Evolutionary conservation across 2,329 filamentous ascomycete species (phyloP), one percentile per base, ranked within the genome.

Genomic region (Grosmannia serpens): DNA sequence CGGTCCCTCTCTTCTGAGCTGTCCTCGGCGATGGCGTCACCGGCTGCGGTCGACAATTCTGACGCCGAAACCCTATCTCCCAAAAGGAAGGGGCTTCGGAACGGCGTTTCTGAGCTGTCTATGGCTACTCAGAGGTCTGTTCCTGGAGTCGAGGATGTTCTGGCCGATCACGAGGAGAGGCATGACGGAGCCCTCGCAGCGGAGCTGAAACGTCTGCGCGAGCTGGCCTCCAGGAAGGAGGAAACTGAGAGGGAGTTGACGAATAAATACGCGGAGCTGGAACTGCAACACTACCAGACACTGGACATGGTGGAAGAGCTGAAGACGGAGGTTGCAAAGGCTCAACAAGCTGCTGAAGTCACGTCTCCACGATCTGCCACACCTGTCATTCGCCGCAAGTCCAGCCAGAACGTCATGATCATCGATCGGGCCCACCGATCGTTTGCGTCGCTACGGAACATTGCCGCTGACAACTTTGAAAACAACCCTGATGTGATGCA

Each of bases 1-100:
- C 90, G 87, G 71, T 96, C 91, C 68, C 86, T 96, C 65, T 96
- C 90, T 64, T 94, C 90, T 75, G 94, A 97, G 75, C 82, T 96
- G 70, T 95, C 89, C 68, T 95, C 87, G 71, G 89, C 83, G 77
- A 83, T 87, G 81, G 88, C 88, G 68, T 89, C 87, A 69, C 83
- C 83, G 65, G 78, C 78, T 66, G 85, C 83, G 63, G 77, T 77
- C 62, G 84, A 86, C 65, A 78, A 80, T 55, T 84, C 82, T 64
- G 82, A 85, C 68, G 75, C 77, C 60, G 84, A 85, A 63, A 79
- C 74, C 5, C 71, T 74, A 26, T 76, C 59, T 1, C 60, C 62
- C 2, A 31, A 38, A 17, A 62, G 59, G 57, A 61, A 58, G 44
- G 27, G 49, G 38, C 10, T 41, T 11, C 41, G 29, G 10, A 47